Evolutionary conservation across 2,329 filamentous ascomycete genomes (phyloP).

Genomic region (Aureobasidium sp.): DNA sequence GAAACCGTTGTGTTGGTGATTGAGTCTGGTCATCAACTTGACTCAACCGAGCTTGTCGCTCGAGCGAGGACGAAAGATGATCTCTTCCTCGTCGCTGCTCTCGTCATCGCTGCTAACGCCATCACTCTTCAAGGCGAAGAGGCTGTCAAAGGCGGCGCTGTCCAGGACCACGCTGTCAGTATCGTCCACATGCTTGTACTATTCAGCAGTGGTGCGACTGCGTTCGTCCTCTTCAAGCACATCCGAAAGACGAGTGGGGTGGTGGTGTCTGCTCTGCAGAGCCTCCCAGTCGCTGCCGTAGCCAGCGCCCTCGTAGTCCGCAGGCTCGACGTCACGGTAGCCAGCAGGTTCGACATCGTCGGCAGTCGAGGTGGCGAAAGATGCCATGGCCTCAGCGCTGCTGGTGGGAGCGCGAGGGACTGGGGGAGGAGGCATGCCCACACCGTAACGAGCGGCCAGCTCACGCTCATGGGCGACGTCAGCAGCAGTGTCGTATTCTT

Average conservation of each 20-base stretch:
- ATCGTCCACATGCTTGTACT: not conserved
- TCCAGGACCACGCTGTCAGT: not conserved
- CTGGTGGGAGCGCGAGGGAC: constrained; percentile 22
- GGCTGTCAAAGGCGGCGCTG: not conserved
- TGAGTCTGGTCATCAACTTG: not conserved
- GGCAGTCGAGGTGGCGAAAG: constrained; percentile 17
- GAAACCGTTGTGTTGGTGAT: not conserved
- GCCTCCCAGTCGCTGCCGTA: constrained; percentile 57
- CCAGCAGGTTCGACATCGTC: constrained; percentile 9
- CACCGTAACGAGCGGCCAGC: constrained; percentile 38
- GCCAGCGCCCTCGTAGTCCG: constrained; percentile 42
- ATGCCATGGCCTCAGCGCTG: constrained; percentile 26
- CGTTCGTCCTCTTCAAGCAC: constrained; percentile 76
- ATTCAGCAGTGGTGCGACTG: constrained; percentile 24
- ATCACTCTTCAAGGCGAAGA: not conserved
- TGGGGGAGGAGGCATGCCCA: constrained; percentile 19
- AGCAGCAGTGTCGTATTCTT: constrained; percentile 47
- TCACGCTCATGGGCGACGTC: constrained; percentile 42
- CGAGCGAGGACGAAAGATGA: not conserved
- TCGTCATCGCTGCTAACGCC: not conserved
- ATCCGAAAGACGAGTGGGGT: constrained; percentile 81
- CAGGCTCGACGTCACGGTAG: constrained; percentile 22
- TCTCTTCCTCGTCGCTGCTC: not conserved
- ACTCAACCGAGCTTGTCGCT: not conserved
- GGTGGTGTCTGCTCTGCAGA: constrained; percentile 66